These are phyloP conservation scores for Exserohilum rostratum DNA, from an alignment of 2,329 filamentous ascomycete genomes.

Conservation along the genomic window DNA sequence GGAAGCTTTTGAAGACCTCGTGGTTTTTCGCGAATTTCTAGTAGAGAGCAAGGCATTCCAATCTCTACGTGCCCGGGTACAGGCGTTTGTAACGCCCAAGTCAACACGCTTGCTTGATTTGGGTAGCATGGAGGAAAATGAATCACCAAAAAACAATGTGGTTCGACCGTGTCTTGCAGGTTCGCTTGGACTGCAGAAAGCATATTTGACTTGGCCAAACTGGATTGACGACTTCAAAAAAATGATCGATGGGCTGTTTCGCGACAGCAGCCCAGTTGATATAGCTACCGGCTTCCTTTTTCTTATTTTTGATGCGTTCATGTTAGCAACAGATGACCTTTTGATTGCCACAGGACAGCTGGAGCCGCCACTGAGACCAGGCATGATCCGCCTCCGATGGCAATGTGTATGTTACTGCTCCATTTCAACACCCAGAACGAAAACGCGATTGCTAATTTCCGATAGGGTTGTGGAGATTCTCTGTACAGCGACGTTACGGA, in stretches of 20 bases:
- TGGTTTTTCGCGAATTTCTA: slow-evolving; percentile 19
- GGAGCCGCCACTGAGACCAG: slow-evolving; percentile 9
- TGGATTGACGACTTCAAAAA: background rate
- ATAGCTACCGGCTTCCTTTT: background rate
- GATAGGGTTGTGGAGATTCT: slow-evolving; percentile 20
- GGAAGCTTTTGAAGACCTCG: slow-evolving; percentile 15
- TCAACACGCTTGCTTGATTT: background rate
- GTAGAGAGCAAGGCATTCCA: slow-evolving; percentile 18
- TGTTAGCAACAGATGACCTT: background rate
- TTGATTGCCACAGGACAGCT: slow-evolving; percentile 4
- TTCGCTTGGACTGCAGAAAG: background rate
- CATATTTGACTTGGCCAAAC: background rate
- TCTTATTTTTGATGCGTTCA: background rate
- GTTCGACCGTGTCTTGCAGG: background rate
- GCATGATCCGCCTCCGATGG: slow-evolving; percentile 23
- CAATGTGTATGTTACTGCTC: slow-evolving; percentile 22
- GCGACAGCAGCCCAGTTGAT: background rate
- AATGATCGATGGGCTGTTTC: background rate
- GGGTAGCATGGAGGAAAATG: background rate
- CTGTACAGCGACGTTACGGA: slow-evolving; percentile 24
- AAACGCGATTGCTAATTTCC: background rate
- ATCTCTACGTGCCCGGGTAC: slow-evolving; percentile 8
- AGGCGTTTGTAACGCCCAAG: slow-evolving; percentile 11
- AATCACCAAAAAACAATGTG: background rate
- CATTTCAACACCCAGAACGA: background rate